Evolutionary conservation across 805 yeast species (phyloP), one percentile per base, ranked within the genome.

Genomic region (Cyberlindnera veronae): DNA sequence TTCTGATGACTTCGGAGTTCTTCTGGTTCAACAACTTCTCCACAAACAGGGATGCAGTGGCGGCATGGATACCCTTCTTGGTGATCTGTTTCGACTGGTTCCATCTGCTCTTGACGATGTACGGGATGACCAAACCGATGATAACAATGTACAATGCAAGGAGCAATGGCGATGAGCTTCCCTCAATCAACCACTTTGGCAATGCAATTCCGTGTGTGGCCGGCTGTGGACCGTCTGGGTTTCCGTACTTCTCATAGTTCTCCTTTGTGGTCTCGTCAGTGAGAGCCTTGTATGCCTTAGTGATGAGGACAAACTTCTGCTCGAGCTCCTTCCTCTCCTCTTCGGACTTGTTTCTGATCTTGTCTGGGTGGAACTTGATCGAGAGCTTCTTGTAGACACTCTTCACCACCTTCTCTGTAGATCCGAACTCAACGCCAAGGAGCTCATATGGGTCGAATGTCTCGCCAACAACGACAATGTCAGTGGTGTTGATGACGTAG

Each of bases 181-280:
- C 89, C 49, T 88, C 96, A 22, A 95, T 85, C 46, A 93, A 71
- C 64, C 86, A 88, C 59, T 84, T 81, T 23, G 99, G 99, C 50
- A 93, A 67, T 0, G 98, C 99, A 62, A 93, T 89, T 46, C 99
- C 99, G 60, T 88, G 96, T 16, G 83, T 68, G 15, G 83, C 73
- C 20, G 86, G 86, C 63, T 87, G 95, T 30, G 95, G 96, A 31
- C 99, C 99, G 67, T 93, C 99, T 5, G 99, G 99, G 60, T 95
- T 96, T 36, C 99, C 99, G 57, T 83, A 93, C 53, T 77, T 81
- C 54, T 82, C 68, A 61, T 76, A 89, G 60, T 93, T 93, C 52
- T 85, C 86, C 54, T 79, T 84, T 3, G 86, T 79, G 10, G 71
- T 74, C 51, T 87, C 96, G 63, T 93, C 98, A 12, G 99, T 95